phyloP scores from a whole-genome alignment of 495 filamentous ascomycete species.

The Hyaloscypha bicolor region DNA sequence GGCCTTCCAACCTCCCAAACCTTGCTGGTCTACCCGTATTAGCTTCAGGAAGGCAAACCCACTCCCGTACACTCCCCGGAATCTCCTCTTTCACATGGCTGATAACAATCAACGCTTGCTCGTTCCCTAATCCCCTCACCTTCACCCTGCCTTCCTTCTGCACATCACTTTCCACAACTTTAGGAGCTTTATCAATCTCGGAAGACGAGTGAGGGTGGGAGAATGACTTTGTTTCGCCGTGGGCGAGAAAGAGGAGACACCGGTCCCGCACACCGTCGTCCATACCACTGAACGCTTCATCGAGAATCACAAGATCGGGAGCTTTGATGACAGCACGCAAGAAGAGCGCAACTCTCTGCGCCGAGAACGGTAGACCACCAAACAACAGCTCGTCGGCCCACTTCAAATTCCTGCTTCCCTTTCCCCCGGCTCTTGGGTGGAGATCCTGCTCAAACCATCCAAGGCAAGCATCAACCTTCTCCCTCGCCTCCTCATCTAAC shows the following conservation, averaged over 20 bases:
- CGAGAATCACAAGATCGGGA: conserved; percentile 87
- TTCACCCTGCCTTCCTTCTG: conserved; percentile 41
- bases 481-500: conserved; percentile 54
- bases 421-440: conserved; percentile 45
- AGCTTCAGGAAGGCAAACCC: conserved; percentile 75
- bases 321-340: conserved; percentile 79
- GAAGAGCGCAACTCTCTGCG: conserved; percentile 84
- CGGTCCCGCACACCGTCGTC: conserved; percentile 79
- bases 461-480: conserved; percentile 64
- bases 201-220: conserved; percentile 22
- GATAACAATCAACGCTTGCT: conserved; percentile 82
- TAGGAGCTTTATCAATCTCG: conserved; percentile 11
- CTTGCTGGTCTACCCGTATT: conserved; percentile 56
- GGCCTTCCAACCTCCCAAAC: conserved; percentile 57
- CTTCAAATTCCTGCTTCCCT: conserved; percentile 38
- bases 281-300: conserved; percentile 93
- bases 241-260: conserved; percentile 75
- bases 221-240: conserved; percentile 52
- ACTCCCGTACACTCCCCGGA: conserved; percentile 74
- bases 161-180: conserved; percentile 45
- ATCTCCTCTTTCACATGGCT: conserved; percentile 92
- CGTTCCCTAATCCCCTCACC: conserved; percentile 56
- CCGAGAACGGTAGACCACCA: conserved; percentile 71
- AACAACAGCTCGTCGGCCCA: conserved; percentile 76
- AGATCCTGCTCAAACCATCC: conserved; percentile 76